Evolutionary conservation across 768 basidiomycete genomes (phyloP).

Genomic region (Suillus subaureus): DNA sequence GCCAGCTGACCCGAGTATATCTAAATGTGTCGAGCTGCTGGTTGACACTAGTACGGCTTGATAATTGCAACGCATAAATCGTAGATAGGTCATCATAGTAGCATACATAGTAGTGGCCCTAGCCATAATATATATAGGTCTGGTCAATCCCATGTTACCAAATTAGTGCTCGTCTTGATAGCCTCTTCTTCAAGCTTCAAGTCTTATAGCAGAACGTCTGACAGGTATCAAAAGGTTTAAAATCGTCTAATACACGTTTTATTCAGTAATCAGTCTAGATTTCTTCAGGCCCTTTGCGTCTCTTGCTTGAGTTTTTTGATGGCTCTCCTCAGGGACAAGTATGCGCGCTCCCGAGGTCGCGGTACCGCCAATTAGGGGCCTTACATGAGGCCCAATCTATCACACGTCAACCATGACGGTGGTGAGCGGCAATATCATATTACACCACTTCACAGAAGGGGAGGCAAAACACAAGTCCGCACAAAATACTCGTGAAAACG

Average conservation of each 20-base stretch:
- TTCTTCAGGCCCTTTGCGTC: background rate
- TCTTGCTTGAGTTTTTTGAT: background rate
- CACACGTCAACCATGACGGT: background rate
- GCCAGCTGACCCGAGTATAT: background rate
- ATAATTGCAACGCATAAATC: background rate
- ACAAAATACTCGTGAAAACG: conserved; percentile 95
- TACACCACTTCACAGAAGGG: conserved; percentile 14
- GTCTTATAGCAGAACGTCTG: background rate
- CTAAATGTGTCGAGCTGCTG: background rate
- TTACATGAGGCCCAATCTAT: background rate
- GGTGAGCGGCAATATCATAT: background rate
- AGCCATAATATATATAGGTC: background rate
- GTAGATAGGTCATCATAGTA: background rate
- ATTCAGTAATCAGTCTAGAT: background rate
- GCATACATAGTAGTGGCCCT: background rate
- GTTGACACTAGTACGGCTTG: background rate
- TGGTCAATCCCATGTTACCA: background rate
- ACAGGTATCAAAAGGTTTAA: background rate
- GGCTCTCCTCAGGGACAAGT: background rate
- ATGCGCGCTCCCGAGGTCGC: background rate
- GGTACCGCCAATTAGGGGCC: background rate
- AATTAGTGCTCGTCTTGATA: background rate
- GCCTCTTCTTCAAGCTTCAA: no score
- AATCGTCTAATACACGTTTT: background rate
- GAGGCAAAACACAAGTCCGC: conserved; percentile 62